Evolutionary conservation across 139 green algal genomes (phyloP), one percentile per base, ranked within the genome.

Genomic region (Chlamydomonas incerta): DNA sequence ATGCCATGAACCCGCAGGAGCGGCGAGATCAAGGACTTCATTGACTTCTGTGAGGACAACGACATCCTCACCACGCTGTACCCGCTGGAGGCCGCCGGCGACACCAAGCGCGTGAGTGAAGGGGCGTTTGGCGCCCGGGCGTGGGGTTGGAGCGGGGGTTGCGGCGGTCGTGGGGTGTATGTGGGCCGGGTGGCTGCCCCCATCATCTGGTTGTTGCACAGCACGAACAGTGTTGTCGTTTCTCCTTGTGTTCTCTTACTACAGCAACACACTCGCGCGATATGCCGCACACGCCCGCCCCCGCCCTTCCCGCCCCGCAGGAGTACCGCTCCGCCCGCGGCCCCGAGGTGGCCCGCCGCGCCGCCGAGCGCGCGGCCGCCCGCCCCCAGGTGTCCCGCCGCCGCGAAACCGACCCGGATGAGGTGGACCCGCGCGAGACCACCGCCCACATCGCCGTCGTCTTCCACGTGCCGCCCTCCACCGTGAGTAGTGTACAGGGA

Each of bases 381-480:
- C 21, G 18, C 60, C 60, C 20, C 55, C 55, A 66, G 55, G 28
- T 52, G 28, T 29, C 52, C 41, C n/a, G 28, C 28, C 37, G 29
- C 63, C 41, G 37, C 24, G 41, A 47, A 41, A 63, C 47, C 9
- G 66, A 55, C 58, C 29, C 28, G 21, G 63, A 65, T 28, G 58
- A 72, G 23, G 67, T 37, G 17, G 77, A 83, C 62, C 77, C 77
- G 18, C 77, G 77, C 21, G 77, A 83, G 13, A 50, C 41, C 46
- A 26, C 63, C 29, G 63, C 77, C 5, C 77, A 83, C n/a, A 17
- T 70, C 20, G 63, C 47, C 46, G 34, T 74, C 63, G n/a, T 50
- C 4, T 83, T 63, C 77, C 77, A 73, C 41, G 47, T 83, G n/a
- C 63, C 63, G 28, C 77, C 77, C 14, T 37, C 18, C n/a, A 63